A percentile compares a stretch with the other conserved stretches of the same genome.
These are phyloP conservation scores for Colletotrichum somersetense DNA, from an alignment of 2,329 filamentous ascomycete species.

Conservation along the genomic window DNA sequence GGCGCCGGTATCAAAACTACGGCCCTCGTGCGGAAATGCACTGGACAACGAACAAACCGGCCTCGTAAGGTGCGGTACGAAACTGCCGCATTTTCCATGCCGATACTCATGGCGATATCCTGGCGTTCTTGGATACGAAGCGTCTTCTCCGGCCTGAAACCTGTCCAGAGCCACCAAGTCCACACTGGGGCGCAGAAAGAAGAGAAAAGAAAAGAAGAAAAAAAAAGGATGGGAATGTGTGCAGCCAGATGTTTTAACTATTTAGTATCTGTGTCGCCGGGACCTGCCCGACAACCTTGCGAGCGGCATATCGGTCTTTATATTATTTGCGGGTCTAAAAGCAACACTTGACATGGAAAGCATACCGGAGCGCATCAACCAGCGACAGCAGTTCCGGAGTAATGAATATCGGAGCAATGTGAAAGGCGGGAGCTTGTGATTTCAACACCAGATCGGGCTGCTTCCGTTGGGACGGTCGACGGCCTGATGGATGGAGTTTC, in stretches of 20 bases:
- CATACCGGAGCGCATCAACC: constrained; percentile 24
- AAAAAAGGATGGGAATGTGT: constrained; percentile 4
- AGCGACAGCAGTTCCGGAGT: constrained; percentile 21
- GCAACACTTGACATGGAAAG: constrained; percentile 21
- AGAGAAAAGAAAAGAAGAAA: not conserved
- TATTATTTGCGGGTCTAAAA: constrained; percentile 32
- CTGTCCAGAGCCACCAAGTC: not conserved
- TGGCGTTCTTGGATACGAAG: not conserved
- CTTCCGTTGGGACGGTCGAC: not conserved
- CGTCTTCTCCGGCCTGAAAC: not conserved
- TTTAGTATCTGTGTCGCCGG: not conserved
- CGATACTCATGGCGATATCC: not conserved
- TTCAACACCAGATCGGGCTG: not conserved
- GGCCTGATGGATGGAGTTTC: not conserved
- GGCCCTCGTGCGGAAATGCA: not conserved
- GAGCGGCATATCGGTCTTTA: constrained; percentile 21
- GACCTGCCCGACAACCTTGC: constrained; percentile 6
- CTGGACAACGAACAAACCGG: not conserved
- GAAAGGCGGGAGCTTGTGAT: constrained; percentile 17
- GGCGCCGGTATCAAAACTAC: not conserved
- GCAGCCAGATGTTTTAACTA: constrained; percentile 5
- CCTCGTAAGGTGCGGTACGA: not conserved
- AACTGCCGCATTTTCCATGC: not conserved
- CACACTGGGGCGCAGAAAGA: not conserved
- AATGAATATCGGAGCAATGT: constrained; percentile 8